Conservation (phyloP, 345 rosid genomes). For the Salix purpurea region DNA sequence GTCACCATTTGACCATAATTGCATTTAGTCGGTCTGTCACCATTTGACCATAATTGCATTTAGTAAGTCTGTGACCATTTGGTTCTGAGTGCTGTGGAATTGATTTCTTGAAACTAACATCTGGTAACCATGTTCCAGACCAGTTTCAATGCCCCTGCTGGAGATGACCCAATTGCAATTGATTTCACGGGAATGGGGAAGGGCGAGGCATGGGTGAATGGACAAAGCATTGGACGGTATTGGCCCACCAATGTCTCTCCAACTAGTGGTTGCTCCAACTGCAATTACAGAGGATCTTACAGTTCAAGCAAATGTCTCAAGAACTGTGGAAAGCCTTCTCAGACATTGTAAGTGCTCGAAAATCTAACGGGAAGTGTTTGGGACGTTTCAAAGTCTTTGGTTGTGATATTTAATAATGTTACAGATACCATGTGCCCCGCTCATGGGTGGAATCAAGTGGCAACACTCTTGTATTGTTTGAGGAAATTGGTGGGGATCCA, state of each 20-base stretch:
- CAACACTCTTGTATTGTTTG: slow-evolving; percentile 77
- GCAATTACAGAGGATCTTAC: slow-evolving; percentile 76
- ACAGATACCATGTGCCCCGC: slow-evolving; percentile 88
- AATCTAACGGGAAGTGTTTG: neutral
- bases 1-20: no score
- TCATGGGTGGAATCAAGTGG: slow-evolving; percentile 72
- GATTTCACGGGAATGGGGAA: slow-evolving; percentile 91
- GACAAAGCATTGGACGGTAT: slow-evolving; percentile 91
- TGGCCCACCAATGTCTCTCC: slow-evolving; percentile 68
- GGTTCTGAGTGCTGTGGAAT: neutral
- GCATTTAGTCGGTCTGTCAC: no score
- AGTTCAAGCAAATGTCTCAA: slow-evolving; percentile 67
- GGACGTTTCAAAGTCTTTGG: neutral
- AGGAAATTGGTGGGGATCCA: slow-evolving; percentile 89
- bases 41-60: no score
- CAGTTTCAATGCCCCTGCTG: slow-evolving; percentile 61
- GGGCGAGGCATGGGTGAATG: slow-evolving; percentile 97
- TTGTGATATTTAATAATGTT: slow-evolving; percentile 12
- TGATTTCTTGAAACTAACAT: slow-evolving; percentile 6
- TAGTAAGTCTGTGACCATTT: no score
- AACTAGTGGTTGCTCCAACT: slow-evolving; percentile 55
- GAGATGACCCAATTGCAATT: slow-evolving; percentile 64
- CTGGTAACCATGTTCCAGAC: slow-evolving; percentile 40
- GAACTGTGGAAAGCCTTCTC: slow-evolving; percentile 86
- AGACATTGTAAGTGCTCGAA: slow-evolving; percentile 57